Percentiles rank a stretch among this genome's conserved stretches.
These are phyloP conservation scores for Entomortierella beljakovae DNA, from an alignment of 192 early-diverging fungal genomes.

Conservation along the genomic window DNA sequence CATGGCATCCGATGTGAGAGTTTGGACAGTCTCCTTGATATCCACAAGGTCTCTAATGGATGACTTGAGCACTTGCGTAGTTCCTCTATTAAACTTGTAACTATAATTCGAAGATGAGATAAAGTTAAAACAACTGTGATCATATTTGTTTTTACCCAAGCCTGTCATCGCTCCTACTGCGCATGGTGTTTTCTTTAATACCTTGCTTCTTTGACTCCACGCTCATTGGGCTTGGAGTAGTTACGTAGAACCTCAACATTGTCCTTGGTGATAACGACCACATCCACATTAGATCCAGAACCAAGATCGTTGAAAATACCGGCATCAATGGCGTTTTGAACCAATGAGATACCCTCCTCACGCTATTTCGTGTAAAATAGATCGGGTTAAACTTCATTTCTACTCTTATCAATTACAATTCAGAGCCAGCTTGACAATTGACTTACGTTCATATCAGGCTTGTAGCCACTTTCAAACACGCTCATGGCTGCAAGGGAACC, in stretches of 20 bases:
- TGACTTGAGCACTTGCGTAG: slow-evolving; percentile 67
- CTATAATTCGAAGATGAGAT: slow-evolving; percentile 35
- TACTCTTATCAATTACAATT: too few species aligned
- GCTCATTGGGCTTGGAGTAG: slow-evolving; percentile 90
- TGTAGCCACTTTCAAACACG: slow-evolving; percentile 92
- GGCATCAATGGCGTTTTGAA: slow-evolving; percentile 93
- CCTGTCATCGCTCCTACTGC: too few species aligned
- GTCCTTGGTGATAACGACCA: slow-evolving; percentile 90
- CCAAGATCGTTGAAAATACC: slow-evolving; percentile 99
- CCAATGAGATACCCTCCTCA: slow-evolving; percentile 90
- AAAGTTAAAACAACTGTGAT: background rate
- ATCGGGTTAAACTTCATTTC: too few species aligned
- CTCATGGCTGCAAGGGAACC: slow-evolving; percentile 97
- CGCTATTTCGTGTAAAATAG: slow-evolving; percentile 61
- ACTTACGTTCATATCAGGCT: slow-evolving; percentile 77
- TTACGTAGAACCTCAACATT: slow-evolving; percentile 87
- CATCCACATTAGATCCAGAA: slow-evolving; percentile 97
- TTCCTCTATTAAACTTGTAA: slow-evolving; percentile 71
- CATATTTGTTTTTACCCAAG: background rate
- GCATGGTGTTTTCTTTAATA: slow-evolving; percentile 67
- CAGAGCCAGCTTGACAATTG: background rate
- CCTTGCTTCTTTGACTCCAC: slow-evolving; percentile 84
- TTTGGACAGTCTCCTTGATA: slow-evolving; percentile 64
- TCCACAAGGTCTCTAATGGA: slow-evolving; percentile 69
- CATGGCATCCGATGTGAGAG: slow-evolving; percentile 65